Evolutionary conservation across 345 rosid species (phyloP), one percentile per base, ranked within the genome.

Genomic region (Gossypium longicalyx): DNA sequence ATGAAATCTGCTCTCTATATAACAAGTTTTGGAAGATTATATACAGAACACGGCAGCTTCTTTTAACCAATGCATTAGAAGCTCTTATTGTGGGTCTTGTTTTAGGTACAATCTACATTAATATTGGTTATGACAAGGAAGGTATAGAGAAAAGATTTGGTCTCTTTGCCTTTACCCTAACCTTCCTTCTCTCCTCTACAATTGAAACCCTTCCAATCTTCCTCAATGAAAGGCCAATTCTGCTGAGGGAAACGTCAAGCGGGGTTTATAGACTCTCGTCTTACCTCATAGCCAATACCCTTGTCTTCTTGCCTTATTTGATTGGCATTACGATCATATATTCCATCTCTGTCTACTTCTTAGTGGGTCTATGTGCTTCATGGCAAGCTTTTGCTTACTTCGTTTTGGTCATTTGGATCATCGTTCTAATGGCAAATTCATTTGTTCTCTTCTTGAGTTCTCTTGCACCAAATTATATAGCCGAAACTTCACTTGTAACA

Each of bases 1-100:
- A 82, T 9, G 97, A 94, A 81, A 75, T 92, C 75, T 61, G 77
- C 13, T 85, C 85, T 53, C 83, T 94, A 12, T 85, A 86, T 4
- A 70, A 43, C 74, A 82, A 97, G 76, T 87, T 83, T 68, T 94
- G 93, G 94, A 94, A 85, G 86, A 89, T 92, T 70, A 87, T 94
- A 47, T 92, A 86, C 85, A 79, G 98, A 81, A 92, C 98, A 52
- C 85, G 81, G 73, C 98, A 94, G 85, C 88, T 94, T 34, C 85
- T 94, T 23, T 76, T 94, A 22, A 91, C 97, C 19, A 94, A 90
- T 77, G 80, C 97, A 53, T 44, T 92, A 27, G 97, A 94, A 72
- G 93, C 97, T 0, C 88, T 94, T 23, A 65, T 92, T 17, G 98
- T 94, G n/a, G 98, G 98, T n/a, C 77, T 94, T 23, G 97, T 94